Base-by-base conservation (phyloP, 108 stramenopile species). In the Pseudonitzschia delicatissima region DNA sequence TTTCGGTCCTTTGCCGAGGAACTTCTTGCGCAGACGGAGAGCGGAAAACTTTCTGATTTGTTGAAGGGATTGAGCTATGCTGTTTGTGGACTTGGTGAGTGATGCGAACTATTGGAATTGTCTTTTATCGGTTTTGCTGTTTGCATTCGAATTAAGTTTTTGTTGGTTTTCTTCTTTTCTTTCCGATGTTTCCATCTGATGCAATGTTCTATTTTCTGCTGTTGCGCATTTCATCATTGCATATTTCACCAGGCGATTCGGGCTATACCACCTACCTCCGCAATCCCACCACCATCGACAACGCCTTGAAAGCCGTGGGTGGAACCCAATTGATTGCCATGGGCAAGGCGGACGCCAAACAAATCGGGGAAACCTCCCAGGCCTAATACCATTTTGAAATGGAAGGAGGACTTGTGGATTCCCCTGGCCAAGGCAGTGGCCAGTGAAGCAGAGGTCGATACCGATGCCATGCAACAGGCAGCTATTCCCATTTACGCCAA, bases 291-390 rank as follows among this genome's bases (percentile, higher is more conserved):
- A 66, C 64, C 23, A 79, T 87, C 45, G 73, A 89, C 37, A 47
- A 77, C 35, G 88, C 74, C 13, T 57, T 93, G 75, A 74, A 73
- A 4, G 40, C 66, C 11, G 81, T 64, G 5, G 91, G 91, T 25
- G 91, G 87, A 12, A 72, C 60, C 45, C 74, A 77, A 18, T 69
- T 87, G 7, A 87, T 87, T 37, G 45, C 64, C 2, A 57, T 93
- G 62, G 88, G 82, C 3, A 86, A 87, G 66, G 86, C 83, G 50
- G 91, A 93, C 81, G 91, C 91, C 44, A 81, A 73, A 64, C 84
- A 79, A 2, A 77, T 74, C 9, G 83, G 87, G 0, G 72, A 87
- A 18, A 58, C 75, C 39, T 71, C 71, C 26, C 88, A 90, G 68
- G 68, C 64, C n/a, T 32, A 77, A 76, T 35, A 82, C 86, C 12